Base-by-base conservation (phyloP, 345 rosid species). In the Bruguiera gymnorhiza region DNA sequence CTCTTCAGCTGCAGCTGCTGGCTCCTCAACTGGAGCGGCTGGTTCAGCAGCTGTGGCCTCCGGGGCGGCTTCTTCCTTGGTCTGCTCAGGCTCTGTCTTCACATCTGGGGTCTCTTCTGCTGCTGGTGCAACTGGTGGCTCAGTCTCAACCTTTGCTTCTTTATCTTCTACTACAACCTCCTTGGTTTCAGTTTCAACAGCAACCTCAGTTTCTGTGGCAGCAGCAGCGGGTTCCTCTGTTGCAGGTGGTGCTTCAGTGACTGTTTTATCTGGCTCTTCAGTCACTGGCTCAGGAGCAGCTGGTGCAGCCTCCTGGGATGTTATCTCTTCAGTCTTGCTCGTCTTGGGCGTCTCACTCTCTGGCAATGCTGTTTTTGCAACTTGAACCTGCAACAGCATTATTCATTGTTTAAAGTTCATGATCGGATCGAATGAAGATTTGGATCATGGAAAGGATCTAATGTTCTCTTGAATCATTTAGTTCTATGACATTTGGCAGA, bases 161-260 rank as follows among this genome's bases (percentile, higher is more conserved):
- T 76, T 34, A 48, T 19, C 58, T 16, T 24, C 68, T 2, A 8
- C 82, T 34, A 53, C 83, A 16, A 71, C 74, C 51, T 71, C 87
- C 71, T 78, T 75, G 75, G 82, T 71, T 56, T 83, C 86, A 60
- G 64, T 81, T 50, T 81, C 96, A 16, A 60, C 84, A 0, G 81
- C 54, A 43, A 75, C 73, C 62, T 78, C 83, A 4, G 81, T 34
- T 62, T 70, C 82, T 10, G 56, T 6, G 37, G 62, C 61, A 4
- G 53, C 74, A 6, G 70, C 73, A 1, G 68, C 32, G 10, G 48
- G 48, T 62, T 74, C 75, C 43, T 65, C 74, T 21, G 29, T n/a
- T 5, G 63, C 68, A 8, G 65, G 52, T 20, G 70, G 60, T 9
- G 34, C 66, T 34, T 50, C 71, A 2, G 71, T 24, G 32, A 68